Evolutionary conservation across 805 yeast species (phyloP).

Genomic region (Nakazawaea laoshanensis): DNA sequence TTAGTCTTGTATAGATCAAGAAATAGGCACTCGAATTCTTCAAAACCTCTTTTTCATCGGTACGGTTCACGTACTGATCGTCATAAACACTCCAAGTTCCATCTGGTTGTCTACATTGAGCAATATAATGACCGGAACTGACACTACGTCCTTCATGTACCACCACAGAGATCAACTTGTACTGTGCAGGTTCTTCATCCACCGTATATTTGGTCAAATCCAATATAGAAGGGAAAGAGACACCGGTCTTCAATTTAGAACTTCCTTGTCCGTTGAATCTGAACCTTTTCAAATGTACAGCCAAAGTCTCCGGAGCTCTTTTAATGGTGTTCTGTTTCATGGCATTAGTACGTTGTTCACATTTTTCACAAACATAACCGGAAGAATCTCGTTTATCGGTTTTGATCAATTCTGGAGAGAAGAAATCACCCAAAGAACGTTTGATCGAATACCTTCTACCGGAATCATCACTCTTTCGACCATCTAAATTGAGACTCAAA

Average conservation of each 20-base stretch:
- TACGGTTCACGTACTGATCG: slow-evolving; percentile 77
- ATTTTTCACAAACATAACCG: slow-evolving; percentile 84
- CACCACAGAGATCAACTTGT: slow-evolving; percentile 74
- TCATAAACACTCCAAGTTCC: slow-evolving; percentile 92
- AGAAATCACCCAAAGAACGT: slow-evolving; percentile 71
- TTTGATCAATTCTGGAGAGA: slow-evolving; percentile 71
- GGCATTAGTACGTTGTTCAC: slow-evolving; percentile 72
- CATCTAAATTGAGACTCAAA: slow-evolving; percentile 69
- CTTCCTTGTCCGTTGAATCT: slow-evolving; percentile 73
- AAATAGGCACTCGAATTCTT: slow-evolving; percentile 88
- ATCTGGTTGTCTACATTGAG: slow-evolving; percentile 88
- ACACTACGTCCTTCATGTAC: slow-evolving; percentile 93
- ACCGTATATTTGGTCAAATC: slow-evolving; percentile 62
- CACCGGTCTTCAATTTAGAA: slow-evolving; percentile 81
- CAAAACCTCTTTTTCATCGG: slow-evolving; percentile 65
- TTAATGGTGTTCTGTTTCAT: slow-evolving; percentile 65
- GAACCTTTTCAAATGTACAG: slow-evolving; percentile 85
- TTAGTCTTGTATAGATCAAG: slow-evolving; percentile 71
- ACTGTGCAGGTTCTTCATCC: slow-evolving; percentile 39
- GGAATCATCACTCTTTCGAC: slow-evolving; percentile 16
- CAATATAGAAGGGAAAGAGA: slow-evolving; percentile 68
- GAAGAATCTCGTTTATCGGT: slow-evolving; percentile 58
- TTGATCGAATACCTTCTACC: slow-evolving; percentile 51
- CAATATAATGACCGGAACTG: slow-evolving; percentile 87
- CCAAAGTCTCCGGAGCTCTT: slow-evolving; percentile 80